Percentiles rank a stretch among this genome's conserved stretches.
Evolutionary conservation across 805 yeast species (phyloP).

Genomic region (Ogataea methanolica): DNA sequence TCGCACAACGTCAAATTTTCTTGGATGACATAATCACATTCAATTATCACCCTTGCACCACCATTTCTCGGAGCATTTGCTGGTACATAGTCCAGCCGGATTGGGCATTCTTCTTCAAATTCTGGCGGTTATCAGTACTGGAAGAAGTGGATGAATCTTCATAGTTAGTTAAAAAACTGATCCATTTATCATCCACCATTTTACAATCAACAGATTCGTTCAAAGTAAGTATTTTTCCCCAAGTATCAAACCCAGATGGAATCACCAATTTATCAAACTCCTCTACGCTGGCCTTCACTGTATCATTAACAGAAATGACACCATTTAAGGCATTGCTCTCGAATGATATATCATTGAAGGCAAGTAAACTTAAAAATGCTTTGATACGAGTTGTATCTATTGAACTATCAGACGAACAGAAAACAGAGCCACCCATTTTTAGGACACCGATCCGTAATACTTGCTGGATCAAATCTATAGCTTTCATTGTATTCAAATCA

Average conservation of each 20-base stretch:
- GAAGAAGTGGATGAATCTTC: constrained; percentile 8
- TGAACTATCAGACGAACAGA: neutral
- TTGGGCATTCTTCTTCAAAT: neutral
- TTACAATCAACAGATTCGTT: constrained; percentile 31
- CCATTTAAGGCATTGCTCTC: neutral
- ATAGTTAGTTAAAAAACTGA: neutral
- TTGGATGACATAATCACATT: too few species aligned
- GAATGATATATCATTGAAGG: neutral
- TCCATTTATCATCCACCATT: constrained; percentile 4
- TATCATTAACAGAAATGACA: neutral
- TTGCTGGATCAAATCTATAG: constrained; percentile 25
- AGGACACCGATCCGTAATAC: constrained; percentile 15
- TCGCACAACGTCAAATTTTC: too few species aligned
- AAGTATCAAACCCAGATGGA: constrained; percentile 49
- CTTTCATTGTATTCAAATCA: constrained; percentile 11
- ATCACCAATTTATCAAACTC: constrained; percentile 27
- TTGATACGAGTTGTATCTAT: neutral
- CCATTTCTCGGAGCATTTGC: too few species aligned
- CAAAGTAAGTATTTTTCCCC: constrained; percentile 42
- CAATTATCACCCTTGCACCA: too few species aligned
- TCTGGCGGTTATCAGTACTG: neutral
- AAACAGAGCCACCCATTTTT: constrained; percentile 8
- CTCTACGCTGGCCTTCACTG: constrained; percentile 4
- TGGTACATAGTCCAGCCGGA: too few species aligned
- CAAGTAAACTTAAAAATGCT: neutral